Conservation (phyloP, 306 rosid species). For the Boehmeria nivea region DNA sequence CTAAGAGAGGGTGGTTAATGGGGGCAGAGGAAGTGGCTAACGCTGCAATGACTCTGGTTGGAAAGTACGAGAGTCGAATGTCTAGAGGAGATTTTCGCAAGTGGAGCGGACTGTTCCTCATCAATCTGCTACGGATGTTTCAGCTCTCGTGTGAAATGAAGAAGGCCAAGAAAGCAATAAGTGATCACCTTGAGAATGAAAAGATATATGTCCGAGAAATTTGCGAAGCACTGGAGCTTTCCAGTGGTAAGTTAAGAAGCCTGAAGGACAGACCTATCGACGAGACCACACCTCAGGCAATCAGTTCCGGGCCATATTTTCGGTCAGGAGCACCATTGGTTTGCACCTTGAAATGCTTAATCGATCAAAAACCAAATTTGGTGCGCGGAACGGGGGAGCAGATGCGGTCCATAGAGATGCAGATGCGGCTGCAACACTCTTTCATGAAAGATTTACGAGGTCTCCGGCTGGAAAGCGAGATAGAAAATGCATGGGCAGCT, state of each 20-base stretch:
- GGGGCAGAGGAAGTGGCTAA: neutral
- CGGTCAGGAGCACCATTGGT: neutral
- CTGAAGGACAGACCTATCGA: slow-evolving; percentile 16
- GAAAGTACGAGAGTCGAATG: too few relatives aligned
- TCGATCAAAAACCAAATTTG: neutral
- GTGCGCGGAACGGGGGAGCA: too few relatives aligned
- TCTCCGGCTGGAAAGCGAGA: slow-evolving; percentile 18
- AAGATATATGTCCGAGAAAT: neutral
- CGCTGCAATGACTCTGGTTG: too few relatives aligned
- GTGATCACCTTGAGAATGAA: neutral
- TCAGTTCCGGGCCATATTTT: too few relatives aligned
- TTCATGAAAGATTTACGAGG: slow-evolving; percentile 21
- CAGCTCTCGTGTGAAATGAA: too few relatives aligned
- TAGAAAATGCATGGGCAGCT: slow-evolving; percentile 21
- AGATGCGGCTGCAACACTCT: slow-evolving; percentile 14
- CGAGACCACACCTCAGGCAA: neutral
- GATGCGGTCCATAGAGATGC: neutral
- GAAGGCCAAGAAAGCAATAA: neutral
- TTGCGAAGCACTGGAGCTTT: slow-evolving; percentile 16
- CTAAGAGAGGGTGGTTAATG: neutral
- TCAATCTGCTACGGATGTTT: too few relatives aligned
- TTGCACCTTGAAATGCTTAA: neutral
- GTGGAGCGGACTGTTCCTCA: too few relatives aligned
- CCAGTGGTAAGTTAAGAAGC: slow-evolving; percentile 14
- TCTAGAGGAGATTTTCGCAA: neutral